Evolutionary conservation across 352 stramenopile genomes (phyloP).

Genomic region (Pythium phragmitis): DNA sequence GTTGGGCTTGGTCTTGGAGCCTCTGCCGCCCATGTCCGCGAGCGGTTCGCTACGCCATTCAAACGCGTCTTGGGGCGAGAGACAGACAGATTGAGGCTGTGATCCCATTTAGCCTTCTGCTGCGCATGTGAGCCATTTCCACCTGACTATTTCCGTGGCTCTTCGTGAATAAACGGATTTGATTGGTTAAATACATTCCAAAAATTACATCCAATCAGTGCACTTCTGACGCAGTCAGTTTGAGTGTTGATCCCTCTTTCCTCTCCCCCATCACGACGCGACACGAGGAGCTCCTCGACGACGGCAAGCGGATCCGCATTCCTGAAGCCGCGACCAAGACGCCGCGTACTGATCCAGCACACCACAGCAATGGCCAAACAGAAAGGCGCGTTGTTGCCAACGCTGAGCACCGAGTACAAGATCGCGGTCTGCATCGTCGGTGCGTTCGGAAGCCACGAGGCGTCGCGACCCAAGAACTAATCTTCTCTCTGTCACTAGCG

Average conservation of each 20-base stretch:
- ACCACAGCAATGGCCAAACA: constrained; percentile 17
- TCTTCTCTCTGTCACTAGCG: constrained; percentile 24
- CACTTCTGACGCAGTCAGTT: constrained; percentile 5
- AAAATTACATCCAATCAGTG: constrained; percentile 4
- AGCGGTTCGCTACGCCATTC: constrained; percentile 12
- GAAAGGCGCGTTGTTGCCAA: neutral
- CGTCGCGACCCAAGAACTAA: too few species aligned
- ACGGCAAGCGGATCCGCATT: too few species aligned
- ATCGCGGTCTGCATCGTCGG: constrained; percentile 58
- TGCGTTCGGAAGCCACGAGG: constrained; percentile 21
- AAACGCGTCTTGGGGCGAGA: neutral
- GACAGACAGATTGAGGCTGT: neutral
- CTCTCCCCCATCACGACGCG: neutral
- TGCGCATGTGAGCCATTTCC: neutral
- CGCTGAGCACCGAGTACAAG: constrained; percentile 49
- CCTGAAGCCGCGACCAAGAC: too few species aligned
- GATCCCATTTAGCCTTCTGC: neutral
- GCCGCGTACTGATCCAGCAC: neutral
- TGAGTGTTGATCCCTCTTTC: neutral
- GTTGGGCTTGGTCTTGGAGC: constrained; percentile 48
- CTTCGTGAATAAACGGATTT: neutral
- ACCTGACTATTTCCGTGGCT: constrained; percentile 20
- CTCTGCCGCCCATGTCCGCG: constrained; percentile 44
- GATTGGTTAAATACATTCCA: constrained; percentile 1
- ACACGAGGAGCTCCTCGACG: neutral